Evolutionary conservation across 73 alveolate genomes (phyloP).

Genomic region (Halteria grandinella): DNA sequence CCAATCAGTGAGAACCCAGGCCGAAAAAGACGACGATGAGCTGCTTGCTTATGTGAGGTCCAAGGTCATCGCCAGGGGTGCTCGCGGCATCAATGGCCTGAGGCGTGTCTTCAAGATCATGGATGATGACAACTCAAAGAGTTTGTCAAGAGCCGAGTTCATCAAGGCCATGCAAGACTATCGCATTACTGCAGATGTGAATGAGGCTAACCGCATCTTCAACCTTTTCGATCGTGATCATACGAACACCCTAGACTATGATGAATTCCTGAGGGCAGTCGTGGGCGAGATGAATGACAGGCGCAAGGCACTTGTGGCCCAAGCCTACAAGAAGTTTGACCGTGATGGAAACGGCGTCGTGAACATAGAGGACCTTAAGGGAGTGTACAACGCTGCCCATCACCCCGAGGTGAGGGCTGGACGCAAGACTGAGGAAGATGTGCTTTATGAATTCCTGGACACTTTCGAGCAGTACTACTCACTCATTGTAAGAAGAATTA

Average conservation of each 20-base stretch:
- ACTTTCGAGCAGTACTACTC: conserved; percentile 67
- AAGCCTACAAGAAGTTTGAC: conserved; percentile 73
- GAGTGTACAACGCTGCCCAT: conserved; percentile 57
- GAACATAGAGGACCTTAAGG: conserved; percentile 69
- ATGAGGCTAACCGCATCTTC: conserved; percentile 58
- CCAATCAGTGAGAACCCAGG: too few relatives aligned
- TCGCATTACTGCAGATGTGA: conserved; percentile 26
- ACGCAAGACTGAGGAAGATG: conserved; percentile 67
- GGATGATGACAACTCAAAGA: conserved; percentile 46
- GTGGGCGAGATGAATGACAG: conserved; percentile 65
- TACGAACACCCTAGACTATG: conserved; percentile 60
- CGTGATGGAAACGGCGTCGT: conserved; percentile 68
- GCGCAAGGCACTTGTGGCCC: conserved; percentile 67
- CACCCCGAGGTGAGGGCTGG: conserved; percentile 89
- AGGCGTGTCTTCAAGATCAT: conserved; percentile 47
- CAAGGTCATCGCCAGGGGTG: conserved; percentile 56
- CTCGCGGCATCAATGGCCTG: conserved; percentile 51
- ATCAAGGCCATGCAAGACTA: conserved; percentile 57
- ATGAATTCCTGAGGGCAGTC: conserved; percentile 62
- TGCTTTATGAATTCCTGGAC: conserved; percentile 62
- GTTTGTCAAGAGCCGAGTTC: conserved; percentile 68
- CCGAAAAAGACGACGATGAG: too few relatives aligned
- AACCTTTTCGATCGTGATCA: conserved; percentile 47
- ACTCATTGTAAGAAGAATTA: too few relatives aligned
- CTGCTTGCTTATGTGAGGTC: conserved; percentile 32